A percentile compares a stretch with the other conserved stretches of the same genome.
These are phyloP conservation scores for Sindora glabra DNA, from an alignment of 306 rosid genomes.

Conservation along the genomic window DNA sequence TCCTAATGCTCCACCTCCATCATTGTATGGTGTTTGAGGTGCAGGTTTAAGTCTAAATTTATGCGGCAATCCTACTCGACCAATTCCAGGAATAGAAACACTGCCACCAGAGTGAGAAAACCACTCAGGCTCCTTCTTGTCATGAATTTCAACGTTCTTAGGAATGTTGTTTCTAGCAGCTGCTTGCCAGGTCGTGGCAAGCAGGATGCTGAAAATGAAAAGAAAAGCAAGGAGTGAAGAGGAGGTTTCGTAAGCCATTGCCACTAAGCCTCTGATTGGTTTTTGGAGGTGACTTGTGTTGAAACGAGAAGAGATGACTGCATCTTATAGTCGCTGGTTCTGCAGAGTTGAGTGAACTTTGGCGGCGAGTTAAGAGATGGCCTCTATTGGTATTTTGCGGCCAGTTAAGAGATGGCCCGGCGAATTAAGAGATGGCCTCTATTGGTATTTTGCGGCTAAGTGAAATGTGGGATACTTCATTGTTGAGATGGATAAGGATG, in stretches of 20 bases:
- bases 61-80: slow-evolving; percentile 35
- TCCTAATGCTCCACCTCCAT: slow-evolving; percentile 8
- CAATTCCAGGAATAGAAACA: slow-evolving; percentile 52
- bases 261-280: not conserved
- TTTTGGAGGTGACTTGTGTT: slow-evolving; percentile 22
- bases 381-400: not conserved
- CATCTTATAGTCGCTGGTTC: slow-evolving; percentile 19
- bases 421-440: not conserved
- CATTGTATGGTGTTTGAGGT: slow-evolving; percentile 21
- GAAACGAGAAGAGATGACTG: slow-evolving; percentile 16
- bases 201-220: slow-evolving; percentile 26
- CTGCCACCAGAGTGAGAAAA: slow-evolving; percentile 33
- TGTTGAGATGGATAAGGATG: not conserved
- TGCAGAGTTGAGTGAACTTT: slow-evolving; percentile 29
- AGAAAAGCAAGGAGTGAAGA: slow-evolving; percentile 22
- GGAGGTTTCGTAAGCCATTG: slow-evolving; percentile 20
- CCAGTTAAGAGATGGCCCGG: not conserved
- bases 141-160: slow-evolving; percentile 1
- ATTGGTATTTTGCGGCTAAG: slow-evolving; percentile 13
- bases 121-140: slow-evolving; percentile 50
- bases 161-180: slow-evolving; percentile 31
- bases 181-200: slow-evolving; percentile 29
- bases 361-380: slow-evolving; percentile 48
- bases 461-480: slow-evolving; percentile 7
- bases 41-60: not conserved